Base-by-base conservation (phyloP, 306 rosid genomes). In the Vigna angularis region DNA sequence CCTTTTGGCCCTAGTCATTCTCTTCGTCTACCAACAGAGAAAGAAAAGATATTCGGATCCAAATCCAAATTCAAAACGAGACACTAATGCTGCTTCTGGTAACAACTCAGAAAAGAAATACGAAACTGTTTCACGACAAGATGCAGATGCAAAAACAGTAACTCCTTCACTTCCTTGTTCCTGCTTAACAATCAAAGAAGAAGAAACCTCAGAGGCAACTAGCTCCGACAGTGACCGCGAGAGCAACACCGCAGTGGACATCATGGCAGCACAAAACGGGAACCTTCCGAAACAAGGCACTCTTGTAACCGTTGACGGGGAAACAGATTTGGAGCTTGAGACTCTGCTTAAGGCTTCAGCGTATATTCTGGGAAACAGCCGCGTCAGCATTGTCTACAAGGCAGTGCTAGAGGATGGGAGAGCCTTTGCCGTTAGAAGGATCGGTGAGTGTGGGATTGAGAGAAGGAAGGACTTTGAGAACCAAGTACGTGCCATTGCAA, bases 391-490 rank as follows among this genome's bases (percentile, higher is more conserved):
- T 9, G 94, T 95, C 66, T 95, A 95, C 88, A 92, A 87, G 75
- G 99, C 99, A 0, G 91, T 95, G 83, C 74, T 93, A 6, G 93
- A 89, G 10, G 93, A 95, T 71, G 96, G 93, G 11, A 88, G 93
- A 42, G 85, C 86, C 7, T 82, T 91, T 22, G 99, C 93, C 5
- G 97, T 95, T 59, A 82, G 98, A 77, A 88, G 99, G 44, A 93
- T 95, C 1, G 99, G 93, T 4, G 91, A 87, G 67, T 79, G 91
- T 66, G 82, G 83, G 20, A 75, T 85, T 47, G 85, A 88, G 85
- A 93, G 68, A 73, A 83, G 70, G 92, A 91, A 79, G 84, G 98
- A 95, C 0, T 95, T 95, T 7, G 97, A 95, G 86, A 86, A 64
- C 63, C 92, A 88, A 45, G 89, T 91, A 18, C 84, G 87, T 66